phyloP scores from a whole-genome alignment of 108 stramenopile species.

The Parmales sp. region DNA sequence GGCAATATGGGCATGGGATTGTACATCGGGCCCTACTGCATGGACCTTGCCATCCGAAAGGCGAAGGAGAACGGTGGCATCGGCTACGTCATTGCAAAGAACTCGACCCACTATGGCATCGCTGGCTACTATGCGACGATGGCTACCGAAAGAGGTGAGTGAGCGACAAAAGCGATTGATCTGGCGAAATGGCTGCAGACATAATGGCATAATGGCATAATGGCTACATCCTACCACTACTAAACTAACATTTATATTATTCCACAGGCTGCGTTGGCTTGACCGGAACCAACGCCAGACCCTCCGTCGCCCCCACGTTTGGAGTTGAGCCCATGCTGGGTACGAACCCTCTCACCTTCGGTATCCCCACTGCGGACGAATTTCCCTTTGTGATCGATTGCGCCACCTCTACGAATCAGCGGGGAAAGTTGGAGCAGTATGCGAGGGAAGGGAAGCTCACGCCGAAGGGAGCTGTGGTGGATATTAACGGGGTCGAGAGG shows the following conservation, averaged over 20 bases:
- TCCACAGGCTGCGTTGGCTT: no score
- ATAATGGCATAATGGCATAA: neutral
- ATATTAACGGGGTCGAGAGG: conserved; percentile 43
- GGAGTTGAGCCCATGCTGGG: conserved; percentile 52
- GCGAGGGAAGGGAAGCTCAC: conserved; percentile 43
- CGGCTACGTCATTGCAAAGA: conserved; percentile 45
- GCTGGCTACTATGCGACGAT: conserved; percentile 58
- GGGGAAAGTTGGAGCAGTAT: conserved; percentile 55
- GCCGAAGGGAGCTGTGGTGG: conserved; percentile 46
- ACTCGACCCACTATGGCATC: conserved; percentile 56
- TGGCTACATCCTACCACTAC: neutral
- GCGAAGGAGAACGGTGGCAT: conserved; percentile 43
- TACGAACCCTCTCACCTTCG: conserved; percentile 47
- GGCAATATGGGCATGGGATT: conserved; percentile 51
- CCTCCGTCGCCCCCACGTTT: conserved; percentile 54
- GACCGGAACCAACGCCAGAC: conserved; percentile 51
- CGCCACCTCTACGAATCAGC: conserved; percentile 51
- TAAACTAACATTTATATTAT: no score
- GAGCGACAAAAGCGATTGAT: neutral
- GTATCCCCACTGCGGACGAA: conserved; percentile 40
- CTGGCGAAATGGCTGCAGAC: neutral
- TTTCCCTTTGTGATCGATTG: conserved; percentile 57
- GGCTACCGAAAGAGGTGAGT: conserved; percentile 48
- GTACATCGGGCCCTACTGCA: conserved; percentile 56
- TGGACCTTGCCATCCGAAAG: conserved; percentile 57